Conservation (phyloP, 176 grass and related monocot genomes). For the Eragrostis nindensis region DNA sequence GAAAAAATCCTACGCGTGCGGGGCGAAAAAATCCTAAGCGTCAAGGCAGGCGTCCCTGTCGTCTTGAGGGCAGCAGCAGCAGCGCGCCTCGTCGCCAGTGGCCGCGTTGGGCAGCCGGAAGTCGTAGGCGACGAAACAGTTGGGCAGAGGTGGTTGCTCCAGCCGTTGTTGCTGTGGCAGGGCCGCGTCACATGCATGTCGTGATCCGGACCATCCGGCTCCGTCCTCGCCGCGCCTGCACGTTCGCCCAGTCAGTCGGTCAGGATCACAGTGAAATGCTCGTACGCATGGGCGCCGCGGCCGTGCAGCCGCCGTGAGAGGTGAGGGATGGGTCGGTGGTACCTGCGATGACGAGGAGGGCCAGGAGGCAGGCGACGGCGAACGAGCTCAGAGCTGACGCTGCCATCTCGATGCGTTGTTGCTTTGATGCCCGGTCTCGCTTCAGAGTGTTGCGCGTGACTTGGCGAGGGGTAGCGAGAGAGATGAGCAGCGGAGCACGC, state of each 20-base stretch:
- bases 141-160: conserved; percentile 6
- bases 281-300: too few species aligned
- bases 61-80: conserved; percentile 10
- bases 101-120: background rate
- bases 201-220: background rate
- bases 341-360: conserved; percentile 15
- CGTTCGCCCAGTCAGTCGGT: background rate
- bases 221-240: background rate
- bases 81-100: background rate
- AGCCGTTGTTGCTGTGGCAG: conserved; percentile 21
- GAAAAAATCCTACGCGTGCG: too few species aligned
- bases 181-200: background rate
- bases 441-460: too few species aligned
- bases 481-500: too few species aligned
- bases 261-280: too few species aligned
- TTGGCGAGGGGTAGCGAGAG: too few species aligned
- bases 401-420: background rate
- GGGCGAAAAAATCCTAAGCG: too few species aligned
- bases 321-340: background rate
- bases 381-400: background rate
- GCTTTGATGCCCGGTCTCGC: background rate
- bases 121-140: background rate
- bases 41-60: background rate
- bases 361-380: conserved; percentile 2
- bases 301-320: background rate